A percentile compares a stretch with the other conserved stretches of the same genome.
These are phyloP conservation scores for Mortierella sp. DNA, from an alignment of 371 early-diverging fungal genomes.

Conservation along the genomic window DNA sequence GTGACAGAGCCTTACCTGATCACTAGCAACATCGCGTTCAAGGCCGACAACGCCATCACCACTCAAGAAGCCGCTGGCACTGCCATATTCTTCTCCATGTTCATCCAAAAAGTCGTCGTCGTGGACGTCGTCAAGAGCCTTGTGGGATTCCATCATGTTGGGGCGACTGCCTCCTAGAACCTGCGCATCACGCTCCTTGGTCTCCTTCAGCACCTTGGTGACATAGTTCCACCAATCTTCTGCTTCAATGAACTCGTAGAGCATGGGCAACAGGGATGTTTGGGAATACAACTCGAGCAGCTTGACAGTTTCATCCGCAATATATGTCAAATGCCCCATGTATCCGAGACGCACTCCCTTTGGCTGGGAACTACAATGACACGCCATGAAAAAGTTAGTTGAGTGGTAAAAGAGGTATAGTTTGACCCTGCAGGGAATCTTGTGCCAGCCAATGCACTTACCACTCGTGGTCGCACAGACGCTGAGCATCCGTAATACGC, in stretches of 20 bases:
- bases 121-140: constrained; percentile 33
- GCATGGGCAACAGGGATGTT: constrained; percentile 41
- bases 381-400: background rate
- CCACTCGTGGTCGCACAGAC: constrained; percentile 69
- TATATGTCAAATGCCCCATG: constrained; percentile 96
- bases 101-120: constrained; percentile 57
- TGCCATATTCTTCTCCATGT: constrained; percentile 56
- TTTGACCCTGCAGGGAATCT: background rate
- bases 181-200: constrained; percentile 84
- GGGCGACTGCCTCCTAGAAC: constrained; percentile 88
- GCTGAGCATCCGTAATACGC: constrained; percentile 79
- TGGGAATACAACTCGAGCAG: constrained; percentile 70
- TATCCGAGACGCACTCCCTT: constrained; percentile 91
- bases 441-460: constrained; percentile 20
- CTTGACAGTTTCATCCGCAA: constrained; percentile 92
- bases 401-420: constrained; percentile 3
- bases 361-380: constrained; percentile 64
- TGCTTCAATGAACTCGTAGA: constrained; percentile 68
- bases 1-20: constrained; percentile 47
- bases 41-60: constrained; percentile 57
- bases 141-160: constrained; percentile 42
- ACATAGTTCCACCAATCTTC: constrained; percentile 92
- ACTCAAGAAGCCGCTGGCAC: constrained; percentile 45
- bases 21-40: constrained; percentile 59
- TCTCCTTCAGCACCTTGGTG: constrained; percentile 77